phyloP scores from a whole-genome alignment of 495 filamentous ascomycete species.

The Emericellopsis terricola region DNA sequence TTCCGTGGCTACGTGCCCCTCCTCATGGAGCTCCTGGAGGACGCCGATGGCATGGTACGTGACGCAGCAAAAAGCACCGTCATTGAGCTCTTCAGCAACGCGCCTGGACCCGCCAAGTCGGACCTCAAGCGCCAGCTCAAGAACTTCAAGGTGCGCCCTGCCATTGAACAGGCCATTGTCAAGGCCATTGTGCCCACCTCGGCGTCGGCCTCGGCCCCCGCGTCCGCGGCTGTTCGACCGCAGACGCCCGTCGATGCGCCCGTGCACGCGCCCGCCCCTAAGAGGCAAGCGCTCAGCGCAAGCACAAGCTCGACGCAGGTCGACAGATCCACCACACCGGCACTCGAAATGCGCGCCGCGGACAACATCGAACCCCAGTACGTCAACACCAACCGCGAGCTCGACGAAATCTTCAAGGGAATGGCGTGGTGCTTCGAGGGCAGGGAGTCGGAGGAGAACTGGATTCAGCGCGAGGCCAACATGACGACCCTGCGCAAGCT shows the following conservation, averaged over 20 bases:
- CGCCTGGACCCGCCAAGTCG: constrained; percentile 65
- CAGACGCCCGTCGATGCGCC: constrained; percentile 20
- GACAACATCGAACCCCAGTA: constrained; percentile 63
- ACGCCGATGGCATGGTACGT: constrained; percentile 71
- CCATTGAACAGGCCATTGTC: constrained; percentile 64
- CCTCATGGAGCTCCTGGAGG: constrained; percentile 72
- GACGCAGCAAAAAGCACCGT: constrained; percentile 66
- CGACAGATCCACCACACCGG: constrained; percentile 30
- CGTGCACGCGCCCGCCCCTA: constrained; percentile 14
- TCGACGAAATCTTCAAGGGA: constrained; percentile 65
- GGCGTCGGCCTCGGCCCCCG: constrained; percentile 23
- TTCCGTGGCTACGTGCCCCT: constrained; percentile 69
- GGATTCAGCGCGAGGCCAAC: constrained; percentile 67
- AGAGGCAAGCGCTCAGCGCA: constrained; percentile 24
- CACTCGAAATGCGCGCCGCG: constrained; percentile 31
- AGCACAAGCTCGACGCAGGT: constrained; percentile 26
- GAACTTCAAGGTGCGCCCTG: constrained; percentile 60
- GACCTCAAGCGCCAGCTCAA: constrained; percentile 72
- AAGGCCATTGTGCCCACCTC: constrained; percentile 46
- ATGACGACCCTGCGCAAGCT: constrained; percentile 57
- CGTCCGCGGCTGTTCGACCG: constrained; percentile 22
- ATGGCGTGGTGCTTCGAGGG: constrained; percentile 79
- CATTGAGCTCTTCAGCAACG: constrained; percentile 70
- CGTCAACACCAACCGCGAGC: constrained; percentile 60
- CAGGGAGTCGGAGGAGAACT: constrained; percentile 80